Evolutionary conservation across 306 rosid species (phyloP).

Genomic region (Prunus persica): DNA sequence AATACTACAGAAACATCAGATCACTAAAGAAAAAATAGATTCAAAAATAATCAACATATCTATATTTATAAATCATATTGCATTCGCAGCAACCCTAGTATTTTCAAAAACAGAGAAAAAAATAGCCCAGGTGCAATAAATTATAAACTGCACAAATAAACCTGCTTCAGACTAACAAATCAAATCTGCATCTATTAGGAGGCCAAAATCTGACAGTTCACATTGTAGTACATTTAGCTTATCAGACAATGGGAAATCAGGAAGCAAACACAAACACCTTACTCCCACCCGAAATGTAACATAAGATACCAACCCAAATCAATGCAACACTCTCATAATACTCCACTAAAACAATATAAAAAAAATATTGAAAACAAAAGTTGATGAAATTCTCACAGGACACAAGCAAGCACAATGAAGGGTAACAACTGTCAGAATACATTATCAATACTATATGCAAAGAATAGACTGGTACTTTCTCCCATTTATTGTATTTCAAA

Average conservation of each 20-base stretch:
- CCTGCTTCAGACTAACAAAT: neutral
- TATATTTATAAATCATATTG: neutral
- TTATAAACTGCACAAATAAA: no score
- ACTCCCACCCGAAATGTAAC: neutral
- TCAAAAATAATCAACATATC: neutral
- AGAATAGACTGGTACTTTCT: neutral
- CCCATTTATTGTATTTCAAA: neutral
- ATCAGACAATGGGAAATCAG: neutral
- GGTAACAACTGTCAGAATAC: neutral
- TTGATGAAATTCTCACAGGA: neutral
- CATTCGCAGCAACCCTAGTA: neutral
- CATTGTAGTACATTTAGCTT: neutral
- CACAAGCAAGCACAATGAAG: neutral
- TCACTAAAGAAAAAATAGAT: neutral
- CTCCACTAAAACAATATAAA: neutral
- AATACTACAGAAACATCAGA: neutral
- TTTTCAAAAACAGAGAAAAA: neutral
- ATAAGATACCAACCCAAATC: neutral
- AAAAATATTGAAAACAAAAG: neutral
- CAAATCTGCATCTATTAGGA: neutral
- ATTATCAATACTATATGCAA: neutral
- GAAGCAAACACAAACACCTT: no score
- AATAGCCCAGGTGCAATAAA: neutral
- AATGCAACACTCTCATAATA: neutral
- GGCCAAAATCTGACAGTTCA: neutral